These are phyloP conservation scores for Kazachstania africana DNA, from an alignment of 805 yeast genomes.

Conservation along the genomic window DNA sequence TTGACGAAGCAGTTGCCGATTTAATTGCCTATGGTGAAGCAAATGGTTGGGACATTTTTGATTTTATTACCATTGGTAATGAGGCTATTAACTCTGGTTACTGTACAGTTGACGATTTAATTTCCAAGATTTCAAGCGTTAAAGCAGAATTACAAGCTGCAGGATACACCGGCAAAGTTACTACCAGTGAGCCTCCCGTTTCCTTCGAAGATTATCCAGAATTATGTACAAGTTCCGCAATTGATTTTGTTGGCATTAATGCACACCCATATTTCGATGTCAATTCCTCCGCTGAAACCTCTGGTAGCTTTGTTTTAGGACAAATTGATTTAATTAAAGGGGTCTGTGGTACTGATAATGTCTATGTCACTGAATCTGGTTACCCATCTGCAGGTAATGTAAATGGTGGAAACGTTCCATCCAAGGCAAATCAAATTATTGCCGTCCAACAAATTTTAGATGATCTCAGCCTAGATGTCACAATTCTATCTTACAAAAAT, in stretches of 20 bases:
- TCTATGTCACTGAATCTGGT: slow-evolving; percentile 76
- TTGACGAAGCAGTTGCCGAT: slow-evolving; percentile 45
- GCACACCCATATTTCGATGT: slow-evolving; percentile 78
- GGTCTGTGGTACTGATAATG: slow-evolving; percentile 43
- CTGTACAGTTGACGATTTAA: slow-evolving; percentile 49
- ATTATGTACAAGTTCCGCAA: slow-evolving; percentile 55
- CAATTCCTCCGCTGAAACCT: slow-evolving; percentile 44
- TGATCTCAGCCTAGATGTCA: slow-evolving; percentile 45
- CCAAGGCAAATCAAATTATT: slow-evolving; percentile 51
- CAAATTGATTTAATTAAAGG: slow-evolving; percentile 46
- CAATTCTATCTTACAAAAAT: slow-evolving; percentile 68
- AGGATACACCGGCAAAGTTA: slow-evolving; percentile 66
- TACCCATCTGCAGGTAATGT: slow-evolving; percentile 66
- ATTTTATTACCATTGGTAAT: slow-evolving; percentile 73
- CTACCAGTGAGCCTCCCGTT: slow-evolving; percentile 88
- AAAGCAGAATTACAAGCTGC: slow-evolving; percentile 45
- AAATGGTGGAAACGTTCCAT: slow-evolving; percentile 68
- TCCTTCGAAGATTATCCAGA: slow-evolving; percentile 49
- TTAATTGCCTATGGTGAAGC: slow-evolving; percentile 41
- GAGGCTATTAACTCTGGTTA: slow-evolving; percentile 67
- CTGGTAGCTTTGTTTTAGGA: slow-evolving; percentile 60
- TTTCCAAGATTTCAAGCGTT: slow-evolving; percentile 52
- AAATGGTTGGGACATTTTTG: slow-evolving; percentile 63
- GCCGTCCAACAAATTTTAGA: slow-evolving; percentile 58
- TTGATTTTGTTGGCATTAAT: slow-evolving; percentile 79